These are phyloP conservation scores for Sinapis alba DNA, from an alignment of 441 rosid species.

Conservation along the genomic window DNA sequence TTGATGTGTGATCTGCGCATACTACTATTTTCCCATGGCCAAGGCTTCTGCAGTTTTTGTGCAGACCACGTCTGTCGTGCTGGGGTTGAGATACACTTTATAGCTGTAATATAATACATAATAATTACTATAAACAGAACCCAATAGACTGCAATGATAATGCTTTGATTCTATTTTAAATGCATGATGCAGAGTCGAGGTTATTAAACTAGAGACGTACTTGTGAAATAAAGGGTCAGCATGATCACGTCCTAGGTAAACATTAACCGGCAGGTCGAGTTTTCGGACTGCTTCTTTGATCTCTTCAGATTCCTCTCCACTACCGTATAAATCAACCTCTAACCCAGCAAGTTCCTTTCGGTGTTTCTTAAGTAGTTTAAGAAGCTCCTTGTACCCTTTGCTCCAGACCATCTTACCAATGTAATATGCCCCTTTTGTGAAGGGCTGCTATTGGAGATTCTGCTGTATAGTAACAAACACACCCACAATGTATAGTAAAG, in stretches of 20 bases:
- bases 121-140: neutral
- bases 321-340: slow-evolving; percentile 87
- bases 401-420: slow-evolving; percentile 97
- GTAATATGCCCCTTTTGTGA: slow-evolving; percentile 75
- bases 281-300: slow-evolving; percentile 66
- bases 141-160: neutral
- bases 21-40: slow-evolving; percentile 93
- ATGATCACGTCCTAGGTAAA: slow-evolving; percentile 80
- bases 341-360: slow-evolving; percentile 72
- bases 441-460: slow-evolving; percentile 54
- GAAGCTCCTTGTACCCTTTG: slow-evolving; percentile 94
- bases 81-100: slow-evolving; percentile 93
- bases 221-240: slow-evolving; percentile 82
- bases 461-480: no score
- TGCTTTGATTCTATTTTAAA: neutral
- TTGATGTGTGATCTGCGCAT: slow-evolving; percentile 84
- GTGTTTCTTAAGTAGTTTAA: slow-evolving; percentile 67
- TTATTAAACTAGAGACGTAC: slow-evolving; percentile 52
- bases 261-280: slow-evolving; percentile 62
- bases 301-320: slow-evolving; percentile 83
- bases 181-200: neutral
- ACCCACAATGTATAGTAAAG: no score
- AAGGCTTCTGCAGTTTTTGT: slow-evolving; percentile 96
- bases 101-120: slow-evolving; percentile 50
- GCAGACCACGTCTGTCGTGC: slow-evolving; percentile 98